phyloP scores from a whole-genome alignment of 306 rosid species.

The Alnus glutinosa region DNA sequence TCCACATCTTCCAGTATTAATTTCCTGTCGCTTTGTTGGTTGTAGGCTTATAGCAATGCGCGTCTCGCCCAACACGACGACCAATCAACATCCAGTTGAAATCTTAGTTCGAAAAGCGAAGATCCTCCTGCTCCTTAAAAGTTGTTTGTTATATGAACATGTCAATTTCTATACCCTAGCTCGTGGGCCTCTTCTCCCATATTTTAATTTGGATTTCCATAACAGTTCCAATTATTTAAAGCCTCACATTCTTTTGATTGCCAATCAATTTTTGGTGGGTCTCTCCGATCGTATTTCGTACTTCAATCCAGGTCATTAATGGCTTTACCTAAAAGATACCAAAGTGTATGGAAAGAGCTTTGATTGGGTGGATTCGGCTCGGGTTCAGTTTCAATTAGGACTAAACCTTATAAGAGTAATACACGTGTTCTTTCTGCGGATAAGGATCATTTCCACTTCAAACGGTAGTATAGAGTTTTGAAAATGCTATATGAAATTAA shows the following conservation, averaged over 20 bases:
- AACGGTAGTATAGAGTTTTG: no score
- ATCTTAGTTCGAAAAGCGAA: conserved; percentile 17
- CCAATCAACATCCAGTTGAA: conserved; percentile 14
- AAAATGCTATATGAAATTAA: no score
- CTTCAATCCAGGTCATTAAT: conserved; percentile 2
- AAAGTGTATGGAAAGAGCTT: no score
- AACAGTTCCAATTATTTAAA: conserved; percentile 11
- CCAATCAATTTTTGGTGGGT: conserved; percentile 15
- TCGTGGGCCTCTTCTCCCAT: conserved; percentile 14
- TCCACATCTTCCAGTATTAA: no score
- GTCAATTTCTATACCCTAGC: conserved; percentile 13
- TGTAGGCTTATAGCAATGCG: conserved; percentile 24
- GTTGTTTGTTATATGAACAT: conserved; percentile 26
- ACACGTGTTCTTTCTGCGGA: no score
- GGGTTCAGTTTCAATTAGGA: no score
- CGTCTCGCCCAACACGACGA: conserved; percentile 29
- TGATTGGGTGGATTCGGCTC: no score
- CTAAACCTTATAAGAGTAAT: no score
- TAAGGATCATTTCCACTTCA: no score
- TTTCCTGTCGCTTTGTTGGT: neutral
- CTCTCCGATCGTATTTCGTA: neutral
- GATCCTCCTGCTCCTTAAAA: neutral
- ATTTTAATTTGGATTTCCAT: conserved; percentile 5
- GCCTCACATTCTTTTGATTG: conserved; percentile 13
- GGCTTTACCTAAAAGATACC: neutral